Evolutionary conservation across 352 stramenopile species (phyloP), one percentile per base, ranked within the genome.

Genomic region (Globisporangium solare): DNA sequence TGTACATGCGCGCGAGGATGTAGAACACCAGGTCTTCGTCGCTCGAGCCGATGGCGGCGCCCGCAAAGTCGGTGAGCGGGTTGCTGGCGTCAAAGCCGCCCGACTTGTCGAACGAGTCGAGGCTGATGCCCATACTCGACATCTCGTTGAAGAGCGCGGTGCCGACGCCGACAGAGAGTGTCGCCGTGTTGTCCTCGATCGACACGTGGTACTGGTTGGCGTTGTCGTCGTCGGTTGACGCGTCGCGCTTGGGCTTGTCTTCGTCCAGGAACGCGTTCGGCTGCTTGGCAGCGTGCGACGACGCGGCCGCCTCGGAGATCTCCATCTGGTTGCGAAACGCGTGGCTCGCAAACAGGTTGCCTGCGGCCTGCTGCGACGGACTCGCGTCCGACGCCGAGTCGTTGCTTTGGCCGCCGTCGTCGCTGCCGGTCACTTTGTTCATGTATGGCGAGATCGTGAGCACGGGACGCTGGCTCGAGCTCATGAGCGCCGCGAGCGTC

Each of bases 21-120:
- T 88, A 89, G 56, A 86, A 89, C n/a, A 91, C 81, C 54, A 87
- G 69, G 37, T 89, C 81, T 71, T 91, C 81, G 40, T 81, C 75
- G 17, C 47, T 73, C 6, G 67, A 24, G 8, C 60, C 50, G n/a
- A 83, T 55, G 27, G 27, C 27, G 27, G 27, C 27, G 32, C 69
- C 66, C 43, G 56, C 50, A 61, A 89, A 79, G 56, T 80, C 79
- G 17, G 65, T 54, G 22, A 86, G 53, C 21, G 73, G 48, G 42
- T 61, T 68, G 18, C 27, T 52, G 18, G 66, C 20, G 6, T 74
- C 71, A n/a, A 63, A 63, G 20, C 22, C 15, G 24, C 27, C 20
- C 1, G 51, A 52, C 56, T 88, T 88, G 63, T 79, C 64, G 40
- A 79, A 82, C 46, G 73, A 68, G 40, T 88, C 76, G 22, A 87